Evolutionary conservation across 345 rosid genomes (phyloP).

Genomic region (Eucalyptus sp.): DNA sequence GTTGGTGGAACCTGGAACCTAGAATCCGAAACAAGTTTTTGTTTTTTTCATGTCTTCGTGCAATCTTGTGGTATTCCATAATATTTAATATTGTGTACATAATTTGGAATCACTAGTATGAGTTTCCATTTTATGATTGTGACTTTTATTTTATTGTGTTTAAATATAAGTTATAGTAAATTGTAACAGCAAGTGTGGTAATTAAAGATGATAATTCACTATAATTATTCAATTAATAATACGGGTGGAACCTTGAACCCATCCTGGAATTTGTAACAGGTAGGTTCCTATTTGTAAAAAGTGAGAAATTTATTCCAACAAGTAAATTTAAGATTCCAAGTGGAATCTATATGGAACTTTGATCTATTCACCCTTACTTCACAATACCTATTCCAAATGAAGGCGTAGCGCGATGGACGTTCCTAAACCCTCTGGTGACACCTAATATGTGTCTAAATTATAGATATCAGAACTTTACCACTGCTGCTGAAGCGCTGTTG

Average conservation of each 20-base stretch:
- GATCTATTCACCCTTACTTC: no score
- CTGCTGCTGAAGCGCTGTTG: not conserved
- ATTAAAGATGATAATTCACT: no score
- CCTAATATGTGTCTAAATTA: not conserved
- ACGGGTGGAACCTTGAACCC: accelerated
- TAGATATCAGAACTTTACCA: not conserved
- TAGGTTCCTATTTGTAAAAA: accelerated
- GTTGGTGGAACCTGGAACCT: accelerated
- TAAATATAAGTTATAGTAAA: no score
- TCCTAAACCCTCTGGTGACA: not conserved
- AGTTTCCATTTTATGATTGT: no score
- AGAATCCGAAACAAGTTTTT: no score
- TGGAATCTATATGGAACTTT: accelerated
- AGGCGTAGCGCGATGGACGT: accelerated
- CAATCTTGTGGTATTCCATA: accelerated
- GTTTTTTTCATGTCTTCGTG: no score
- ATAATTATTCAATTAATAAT: no score
- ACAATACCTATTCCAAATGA: not conserved
- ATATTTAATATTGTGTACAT: accelerated
- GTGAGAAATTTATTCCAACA: no score
- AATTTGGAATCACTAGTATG: accelerated
- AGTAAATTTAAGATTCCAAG: accelerated
- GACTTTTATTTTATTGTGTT: no score
- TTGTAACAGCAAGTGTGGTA: accelerated
- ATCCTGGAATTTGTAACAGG: accelerated